A percentile compares a stretch with the other conserved stretches of the same genome.
Evolutionary conservation across 805 yeast species (phyloP).

Genomic region (Metschnikowia lunata): DNA sequence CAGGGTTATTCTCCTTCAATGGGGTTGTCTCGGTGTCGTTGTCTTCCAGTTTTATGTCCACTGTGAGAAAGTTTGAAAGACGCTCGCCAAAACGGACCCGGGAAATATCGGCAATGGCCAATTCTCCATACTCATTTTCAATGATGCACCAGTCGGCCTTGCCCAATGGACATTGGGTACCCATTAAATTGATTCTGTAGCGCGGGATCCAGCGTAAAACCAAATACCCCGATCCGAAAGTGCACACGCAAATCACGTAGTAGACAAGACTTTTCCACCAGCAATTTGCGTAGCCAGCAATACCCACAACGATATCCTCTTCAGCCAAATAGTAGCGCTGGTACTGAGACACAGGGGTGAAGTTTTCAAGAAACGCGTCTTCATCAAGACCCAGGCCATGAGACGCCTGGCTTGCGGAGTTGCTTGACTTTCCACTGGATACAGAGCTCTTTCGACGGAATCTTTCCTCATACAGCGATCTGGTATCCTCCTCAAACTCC

Average conservation of each 20-base stretch:
- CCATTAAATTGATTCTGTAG: slow-evolving; percentile 63
- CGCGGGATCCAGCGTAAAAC: slow-evolving; percentile 83
- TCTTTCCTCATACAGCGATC: slow-evolving; percentile 21
- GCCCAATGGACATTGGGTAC: slow-evolving; percentile 64
- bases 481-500: slow-evolving; percentile 7
- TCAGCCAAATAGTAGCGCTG: slow-evolving; percentile 93
- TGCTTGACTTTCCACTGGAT: slow-evolving; percentile 6
- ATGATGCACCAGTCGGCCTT: slow-evolving; percentile 88
- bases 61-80: slow-evolving; percentile 60
- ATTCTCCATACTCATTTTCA: slow-evolving; percentile 91
- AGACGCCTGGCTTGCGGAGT: slow-evolving; percentile 6
- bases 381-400: slow-evolving; percentile 6
- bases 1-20: slow-evolving; percentile 48
- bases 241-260: slow-evolving; percentile 47
- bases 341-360: slow-evolving; percentile 38
- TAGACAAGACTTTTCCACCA: slow-evolving; percentile 44
- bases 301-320: slow-evolving; percentile 90
- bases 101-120: slow-evolving; percentile 53
- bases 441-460: slow-evolving; percentile 23
- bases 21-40: slow-evolving; percentile 19
- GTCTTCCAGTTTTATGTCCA: slow-evolving; percentile 21
- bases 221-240: slow-evolving; percentile 72
- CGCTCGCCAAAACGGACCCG: slow-evolving; percentile 66
- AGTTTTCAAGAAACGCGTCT: slow-evolving; percentile 10
- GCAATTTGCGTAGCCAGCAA: slow-evolving; percentile 79